Evolutionary conservation across 2,329 filamentous ascomycete genomes (phyloP).

Genomic region (Monilinia vaccinii-corymbosi): DNA sequence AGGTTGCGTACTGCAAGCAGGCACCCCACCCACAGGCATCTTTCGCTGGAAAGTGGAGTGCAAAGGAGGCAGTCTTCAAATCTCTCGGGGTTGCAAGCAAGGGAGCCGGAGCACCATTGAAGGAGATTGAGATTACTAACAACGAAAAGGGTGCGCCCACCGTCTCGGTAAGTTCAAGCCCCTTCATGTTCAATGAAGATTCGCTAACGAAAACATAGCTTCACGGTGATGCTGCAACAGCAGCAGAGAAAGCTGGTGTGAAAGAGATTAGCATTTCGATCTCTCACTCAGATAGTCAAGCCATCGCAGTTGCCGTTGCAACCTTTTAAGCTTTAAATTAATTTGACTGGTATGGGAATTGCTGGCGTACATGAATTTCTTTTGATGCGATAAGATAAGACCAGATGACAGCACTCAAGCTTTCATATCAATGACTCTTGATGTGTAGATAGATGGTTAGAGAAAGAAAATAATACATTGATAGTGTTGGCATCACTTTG

Average conservation of each 20-base stretch:
- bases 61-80: slow-evolving; percentile 99
- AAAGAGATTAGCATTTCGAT: slow-evolving; percentile 89
- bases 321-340: slow-evolving; percentile 46
- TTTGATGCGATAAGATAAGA: slow-evolving; percentile 6
- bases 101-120: slow-evolving; percentile 81
- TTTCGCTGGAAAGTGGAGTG: slow-evolving; percentile 92
- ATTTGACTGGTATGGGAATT: slow-evolving; percentile 3
- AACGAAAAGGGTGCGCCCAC: slow-evolving; percentile 74
- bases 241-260: slow-evolving; percentile 78
- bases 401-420: not conserved
- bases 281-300: slow-evolving; percentile 89
- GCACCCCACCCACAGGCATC: slow-evolving; percentile 75
- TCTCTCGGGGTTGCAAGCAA: slow-evolving; percentile 78
- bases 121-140: slow-evolving; percentile 86
- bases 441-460: slow-evolving; percentile 6
- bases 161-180: slow-evolving; percentile 61
- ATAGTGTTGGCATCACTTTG: no score
- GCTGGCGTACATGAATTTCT: slow-evolving; percentile 7
- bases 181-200: not conserved
- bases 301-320: slow-evolving; percentile 86
- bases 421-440: not conserved
- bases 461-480: not conserved
- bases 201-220: slow-evolving; percentile 46
- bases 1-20: slow-evolving; percentile 79
- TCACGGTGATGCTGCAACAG: slow-evolving; percentile 71